A percentile compares a stretch with the other conserved stretches of the same genome.
Evolutionary conservation across 495 filamentous ascomycete species (phyloP).

Genomic region (Penicillium odoratum): DNA sequence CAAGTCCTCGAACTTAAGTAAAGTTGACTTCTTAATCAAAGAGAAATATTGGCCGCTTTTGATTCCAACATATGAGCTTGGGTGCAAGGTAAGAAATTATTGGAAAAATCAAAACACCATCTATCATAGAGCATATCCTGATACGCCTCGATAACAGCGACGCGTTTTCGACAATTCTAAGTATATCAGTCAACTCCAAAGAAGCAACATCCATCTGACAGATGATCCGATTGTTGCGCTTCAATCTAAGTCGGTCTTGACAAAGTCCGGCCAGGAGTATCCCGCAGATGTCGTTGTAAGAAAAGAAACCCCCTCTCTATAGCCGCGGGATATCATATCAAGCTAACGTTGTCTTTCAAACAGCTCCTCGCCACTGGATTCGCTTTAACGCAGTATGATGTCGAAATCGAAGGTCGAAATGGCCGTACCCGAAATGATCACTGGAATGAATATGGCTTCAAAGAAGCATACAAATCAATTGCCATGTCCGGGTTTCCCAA

Average conservation of each 20-base stretch:
- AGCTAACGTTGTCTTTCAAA: too few relatives aligned
- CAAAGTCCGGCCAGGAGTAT: neutral
- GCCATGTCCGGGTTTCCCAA: constrained; percentile 32
- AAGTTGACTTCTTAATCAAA: neutral
- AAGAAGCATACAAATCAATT: constrained; percentile 22
- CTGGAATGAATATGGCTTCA: neutral
- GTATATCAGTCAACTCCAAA: neutral
- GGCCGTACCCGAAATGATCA: neutral
- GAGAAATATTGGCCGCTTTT: constrained; percentile 8
- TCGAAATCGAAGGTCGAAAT: neutral
- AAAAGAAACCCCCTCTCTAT: neutral
- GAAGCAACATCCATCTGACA: neutral
- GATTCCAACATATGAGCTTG: neutral
- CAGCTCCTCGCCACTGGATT: neutral
- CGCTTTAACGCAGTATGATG: neutral
- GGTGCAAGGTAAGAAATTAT: constrained; percentile 8
- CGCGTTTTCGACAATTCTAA: neutral
- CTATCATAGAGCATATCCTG: neutral
- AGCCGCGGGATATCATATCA: neutral
- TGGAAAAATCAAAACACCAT: too few relatives aligned
- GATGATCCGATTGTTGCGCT: neutral
- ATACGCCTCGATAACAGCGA: neutral
- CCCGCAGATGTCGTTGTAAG: neutral
- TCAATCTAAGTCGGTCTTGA: neutral
- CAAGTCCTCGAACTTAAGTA: neutral